phyloP scores from a whole-genome alignment of 306 rosid genomes.

The Herpetospermum pedunculosum region DNA sequence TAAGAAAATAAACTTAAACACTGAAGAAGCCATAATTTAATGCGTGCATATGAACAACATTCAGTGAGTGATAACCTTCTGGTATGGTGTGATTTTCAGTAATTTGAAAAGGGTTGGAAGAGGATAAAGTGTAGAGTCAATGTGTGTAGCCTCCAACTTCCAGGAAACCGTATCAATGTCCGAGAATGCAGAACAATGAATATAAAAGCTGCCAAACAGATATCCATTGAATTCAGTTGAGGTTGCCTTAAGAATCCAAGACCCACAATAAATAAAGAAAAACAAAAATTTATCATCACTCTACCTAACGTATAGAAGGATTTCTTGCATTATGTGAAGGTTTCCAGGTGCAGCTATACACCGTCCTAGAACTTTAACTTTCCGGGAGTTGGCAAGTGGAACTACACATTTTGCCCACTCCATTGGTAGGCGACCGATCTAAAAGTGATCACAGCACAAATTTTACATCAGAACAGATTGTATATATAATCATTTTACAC shows the following conservation, averaged over 20 bases:
- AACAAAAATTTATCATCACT: not conserved
- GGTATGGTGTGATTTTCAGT: slow-evolving; percentile 48
- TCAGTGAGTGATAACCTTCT: slow-evolving; percentile 25
- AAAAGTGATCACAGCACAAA: slow-evolving; percentile 1
- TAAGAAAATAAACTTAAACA: not conserved
- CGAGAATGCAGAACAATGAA: slow-evolving; percentile 35
- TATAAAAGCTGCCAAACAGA: slow-evolving; percentile 42
- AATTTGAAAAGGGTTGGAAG: slow-evolving; percentile 42
- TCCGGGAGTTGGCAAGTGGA: slow-evolving; percentile 48
- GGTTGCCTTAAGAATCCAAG: not conserved
- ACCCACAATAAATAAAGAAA: not conserved
- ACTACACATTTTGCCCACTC: slow-evolving; percentile 62
- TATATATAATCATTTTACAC: not conserved
- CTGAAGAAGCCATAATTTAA: not conserved
- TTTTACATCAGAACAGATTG: not conserved
- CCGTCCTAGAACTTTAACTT: slow-evolving; percentile 47
- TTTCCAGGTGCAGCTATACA: slow-evolving; percentile 46
- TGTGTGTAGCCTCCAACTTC: slow-evolving; percentile 46
- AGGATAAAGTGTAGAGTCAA: slow-evolving; percentile 46
- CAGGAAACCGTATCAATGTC: slow-evolving; percentile 37
- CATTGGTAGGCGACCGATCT: slow-evolving; percentile 88
- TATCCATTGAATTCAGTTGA: not conserved
- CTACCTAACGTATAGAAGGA: slow-evolving; percentile 53
- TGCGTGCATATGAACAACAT: not conserved
- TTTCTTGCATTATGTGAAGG: slow-evolving; percentile 63